phyloP scores from a whole-genome alignment of 305 asterid genomes.

The Ajuga reptans region DNA sequence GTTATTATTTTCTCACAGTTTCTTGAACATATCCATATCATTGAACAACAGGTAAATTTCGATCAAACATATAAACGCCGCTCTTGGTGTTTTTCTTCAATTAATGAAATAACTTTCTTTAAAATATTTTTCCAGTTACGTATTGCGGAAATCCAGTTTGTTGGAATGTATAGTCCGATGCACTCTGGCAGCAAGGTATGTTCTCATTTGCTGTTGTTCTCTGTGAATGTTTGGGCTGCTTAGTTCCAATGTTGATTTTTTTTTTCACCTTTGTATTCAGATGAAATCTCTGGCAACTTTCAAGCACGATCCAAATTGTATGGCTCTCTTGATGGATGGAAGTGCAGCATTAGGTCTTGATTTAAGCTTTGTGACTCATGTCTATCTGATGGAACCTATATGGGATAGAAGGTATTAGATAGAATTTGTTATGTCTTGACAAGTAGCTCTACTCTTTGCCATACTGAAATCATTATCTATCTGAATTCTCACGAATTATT shows the following conservation, averaged over 20 bases:
- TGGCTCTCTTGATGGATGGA: conserved; percentile 98
- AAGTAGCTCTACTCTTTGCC: neutral
- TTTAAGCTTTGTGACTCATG: conserved; percentile 88
- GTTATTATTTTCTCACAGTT: conserved; percentile 94
- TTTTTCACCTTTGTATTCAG: conserved; percentile 38
- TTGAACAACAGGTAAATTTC: conserved; percentile 77
- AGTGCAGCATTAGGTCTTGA: conserved; percentile 99
- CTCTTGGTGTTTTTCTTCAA: conserved; percentile 20
- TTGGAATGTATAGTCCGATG: conserved; percentile 92
- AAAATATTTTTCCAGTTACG: conserved; percentile 45
- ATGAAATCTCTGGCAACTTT: conserved; percentile 72
- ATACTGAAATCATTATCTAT: neutral
- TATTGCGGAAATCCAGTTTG: conserved; percentile 66
- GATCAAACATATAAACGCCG: conserved; percentile 19
- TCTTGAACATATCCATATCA: conserved; percentile 92
- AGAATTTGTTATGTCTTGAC: conserved; percentile 6
- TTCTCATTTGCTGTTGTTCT: conserved; percentile 6
- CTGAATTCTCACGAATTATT: neutral
- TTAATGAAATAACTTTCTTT: conserved; percentile 19
- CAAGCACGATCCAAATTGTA: conserved; percentile 78
- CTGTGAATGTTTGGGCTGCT: conserved; percentile 4
- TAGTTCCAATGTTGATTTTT: conserved; percentile 15
- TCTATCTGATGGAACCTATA: conserved; percentile 95
- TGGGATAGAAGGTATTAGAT: conserved; percentile 89
- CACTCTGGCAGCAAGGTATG: conserved; percentile 65